phyloP scores from a whole-genome alignment of 1,284 basidiomycete genomes.

The Ganoderma meredithae region DNA sequence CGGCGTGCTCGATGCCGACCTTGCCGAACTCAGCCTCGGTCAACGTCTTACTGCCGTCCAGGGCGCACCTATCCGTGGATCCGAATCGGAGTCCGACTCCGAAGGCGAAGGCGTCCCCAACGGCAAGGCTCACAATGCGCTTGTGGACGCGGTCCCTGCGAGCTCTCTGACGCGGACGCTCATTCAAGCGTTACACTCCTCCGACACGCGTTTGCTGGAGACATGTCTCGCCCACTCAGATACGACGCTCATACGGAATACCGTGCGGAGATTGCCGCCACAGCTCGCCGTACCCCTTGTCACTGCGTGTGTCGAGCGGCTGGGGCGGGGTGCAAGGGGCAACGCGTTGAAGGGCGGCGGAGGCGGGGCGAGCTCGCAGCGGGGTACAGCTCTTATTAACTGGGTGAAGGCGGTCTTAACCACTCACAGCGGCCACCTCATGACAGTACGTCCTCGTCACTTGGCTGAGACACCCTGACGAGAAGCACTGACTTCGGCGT shows the following conservation, averaged over 20 bases:
- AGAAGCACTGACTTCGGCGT: constrained; percentile 1
- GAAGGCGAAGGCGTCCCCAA: constrained; percentile 48
- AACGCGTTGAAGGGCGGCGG: constrained; percentile 83
- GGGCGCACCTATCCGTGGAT: constrained; percentile 49
- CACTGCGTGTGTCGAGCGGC: constrained; percentile 88
- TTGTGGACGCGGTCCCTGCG: constrained; percentile 62
- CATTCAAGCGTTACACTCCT: constrained; percentile 96
- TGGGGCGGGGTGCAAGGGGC: constrained; percentile 81
- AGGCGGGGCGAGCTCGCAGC: constrained; percentile 84
- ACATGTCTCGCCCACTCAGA: constrained; percentile 91
- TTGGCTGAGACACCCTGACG: background rate
- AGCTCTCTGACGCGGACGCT: constrained; percentile 94
- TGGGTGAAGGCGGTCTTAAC: constrained; percentile 93
- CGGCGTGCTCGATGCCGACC: constrained; percentile 80
- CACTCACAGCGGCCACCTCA: constrained; percentile 91
- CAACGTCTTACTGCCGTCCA: constrained; percentile 83
- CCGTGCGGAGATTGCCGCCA: constrained; percentile 89
- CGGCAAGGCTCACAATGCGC: constrained; percentile 20
- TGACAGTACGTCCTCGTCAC: constrained; percentile 78
- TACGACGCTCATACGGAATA: constrained; percentile 83
- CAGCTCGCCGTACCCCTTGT: constrained; percentile 90
- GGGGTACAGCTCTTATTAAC: constrained; percentile 82
- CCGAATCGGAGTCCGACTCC: constrained; percentile 54
- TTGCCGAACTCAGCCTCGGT: constrained; percentile 90
- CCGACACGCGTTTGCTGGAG: constrained; percentile 89